Evolutionary conservation across 106 monocot species (phyloP).

Genomic region (Allium sativum): DNA sequence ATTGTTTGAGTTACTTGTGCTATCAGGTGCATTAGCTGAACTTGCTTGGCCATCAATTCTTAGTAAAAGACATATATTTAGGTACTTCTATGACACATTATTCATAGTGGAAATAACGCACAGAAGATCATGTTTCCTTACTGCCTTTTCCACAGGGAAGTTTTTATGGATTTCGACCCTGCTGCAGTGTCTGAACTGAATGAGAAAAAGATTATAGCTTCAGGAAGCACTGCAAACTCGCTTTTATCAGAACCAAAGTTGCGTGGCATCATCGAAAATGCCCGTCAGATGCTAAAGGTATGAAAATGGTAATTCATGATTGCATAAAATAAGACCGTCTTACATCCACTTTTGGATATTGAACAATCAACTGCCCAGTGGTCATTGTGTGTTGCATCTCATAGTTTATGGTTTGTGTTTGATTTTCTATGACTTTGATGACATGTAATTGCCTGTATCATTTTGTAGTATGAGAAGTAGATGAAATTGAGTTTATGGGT

Average conservation of each 20-base stretch:
- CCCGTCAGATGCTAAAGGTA: slow-evolving; percentile 24
- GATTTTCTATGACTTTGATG: no score
- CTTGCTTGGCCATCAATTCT: slow-evolving; percentile 49
- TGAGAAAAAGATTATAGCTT: slow-evolving; percentile 17
- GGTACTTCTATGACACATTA: slow-evolving; percentile 16
- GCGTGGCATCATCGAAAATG: slow-evolving; percentile 24
- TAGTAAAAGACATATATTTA: slow-evolving; percentile 36
- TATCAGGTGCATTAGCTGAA: slow-evolving; percentile 49
- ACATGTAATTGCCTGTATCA: no score
- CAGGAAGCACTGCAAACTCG: slow-evolving; percentile 25
- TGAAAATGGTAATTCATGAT: no score
- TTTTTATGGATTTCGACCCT: slow-evolving; percentile 25
- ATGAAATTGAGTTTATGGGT: no score
- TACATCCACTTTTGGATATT: no score
- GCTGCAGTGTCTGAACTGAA: slow-evolving; percentile 16
- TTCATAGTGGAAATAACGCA: neutral
- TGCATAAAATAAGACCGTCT: no score
- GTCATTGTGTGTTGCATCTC: no score
- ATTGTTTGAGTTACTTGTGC: slow-evolving; percentile 40
- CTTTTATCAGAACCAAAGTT: slow-evolving; percentile 27
- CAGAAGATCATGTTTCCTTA: neutral
- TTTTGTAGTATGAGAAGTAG: no score
- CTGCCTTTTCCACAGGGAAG: slow-evolving; percentile 14
- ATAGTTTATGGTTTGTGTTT: no score
- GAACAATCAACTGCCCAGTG: no score